Conservation (phyloP, 768 basidiomycete species). For the Leccinum ochraceum region DNA sequence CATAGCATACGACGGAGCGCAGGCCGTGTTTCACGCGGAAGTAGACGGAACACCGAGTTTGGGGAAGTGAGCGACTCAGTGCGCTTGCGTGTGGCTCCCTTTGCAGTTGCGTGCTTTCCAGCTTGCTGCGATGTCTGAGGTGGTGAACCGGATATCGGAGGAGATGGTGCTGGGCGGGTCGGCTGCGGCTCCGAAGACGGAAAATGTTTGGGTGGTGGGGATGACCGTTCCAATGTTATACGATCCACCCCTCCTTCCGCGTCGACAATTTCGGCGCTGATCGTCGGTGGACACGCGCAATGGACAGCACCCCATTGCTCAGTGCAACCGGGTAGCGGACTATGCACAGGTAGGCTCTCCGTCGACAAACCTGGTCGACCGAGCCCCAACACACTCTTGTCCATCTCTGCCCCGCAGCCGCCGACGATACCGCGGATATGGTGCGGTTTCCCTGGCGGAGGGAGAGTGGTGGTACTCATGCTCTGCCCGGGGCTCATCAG, state of each 20-base stretch:
- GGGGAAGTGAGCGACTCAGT: slow-evolving; percentile 29
- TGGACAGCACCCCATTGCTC: not conserved
- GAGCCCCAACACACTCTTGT: slow-evolving; percentile 74
- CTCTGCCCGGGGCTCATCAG: slow-evolving; percentile 26
- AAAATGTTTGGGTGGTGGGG: slow-evolving; percentile 10
- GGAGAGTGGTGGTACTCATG: slow-evolving; percentile 37
- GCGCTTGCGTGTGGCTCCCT: slow-evolving; percentile 29
- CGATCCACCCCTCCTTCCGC: slow-evolving; percentile 2
- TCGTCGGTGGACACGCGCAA: slow-evolving; percentile 8
- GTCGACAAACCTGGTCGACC: slow-evolving; percentile 78
- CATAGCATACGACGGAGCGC: slow-evolving; percentile 95
- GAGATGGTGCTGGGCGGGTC: slow-evolving; percentile 29
- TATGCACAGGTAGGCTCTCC: slow-evolving; percentile 53
- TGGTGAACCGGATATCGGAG: slow-evolving; percentile 12
- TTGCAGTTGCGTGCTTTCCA: slow-evolving; percentile 49
- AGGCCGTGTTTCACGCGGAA: slow-evolving; percentile 90
- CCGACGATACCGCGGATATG: slow-evolving; percentile 6
- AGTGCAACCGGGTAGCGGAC: slow-evolving; percentile 7
- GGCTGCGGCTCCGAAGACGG: slow-evolving; percentile 22
- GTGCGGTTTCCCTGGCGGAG: slow-evolving; percentile 13
- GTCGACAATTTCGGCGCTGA: not conserved
- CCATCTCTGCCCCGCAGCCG: slow-evolving; percentile 44
- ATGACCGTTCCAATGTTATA: slow-evolving; percentile 6
- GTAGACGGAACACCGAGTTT: slow-evolving; percentile 93
- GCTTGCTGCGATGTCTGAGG: slow-evolving; percentile 10